Evolutionary conservation across 139 green algal genomes (phyloP), one percentile per base, ranked within the genome.

Genomic region (Micromonas commoda): DNA sequence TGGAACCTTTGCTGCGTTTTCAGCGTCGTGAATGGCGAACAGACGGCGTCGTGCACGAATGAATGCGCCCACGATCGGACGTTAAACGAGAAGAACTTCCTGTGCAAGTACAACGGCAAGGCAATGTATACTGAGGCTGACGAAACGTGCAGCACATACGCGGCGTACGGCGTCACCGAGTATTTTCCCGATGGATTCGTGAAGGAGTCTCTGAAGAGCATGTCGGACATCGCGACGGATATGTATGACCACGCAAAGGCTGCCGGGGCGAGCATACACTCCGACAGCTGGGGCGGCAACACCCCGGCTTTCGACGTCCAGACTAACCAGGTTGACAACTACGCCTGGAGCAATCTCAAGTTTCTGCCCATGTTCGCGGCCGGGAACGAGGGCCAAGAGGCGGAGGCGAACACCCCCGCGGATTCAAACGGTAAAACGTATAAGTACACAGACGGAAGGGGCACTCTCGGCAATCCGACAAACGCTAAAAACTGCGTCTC

Each of bases 271-370:
- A 26, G 29, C 34, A 74, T 74, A 4, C 33, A 74, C 35, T 60
- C 33, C 23, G 67, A 74, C 35, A 74, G 67, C 32, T 74, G 67
- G 67, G 67, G 67, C 4, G 24, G 24, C 33, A 28, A 53, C 3
- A 53, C 24, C 5, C 35, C 34, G 1, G 33, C 24, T n/a, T 74
- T 57, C 67, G 34, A 53, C 34, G 28, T n/a, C 24, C 33, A 74
- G 9, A 53, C 19, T 21, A 54, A n/a, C 24, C 33, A 86, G 24
- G 79, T 93, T 51, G 87, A 94, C 73, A 24, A 57, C 16, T 93
- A 88, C 77, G 69, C 82, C 0, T 89, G 75, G 33, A 45, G 37
- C 3, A 82, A 86, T 54, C 77, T 72, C 28, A 73, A 83, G 5
- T 89, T 89, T 65, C 75, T 89, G 32, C 65, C 83, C 13, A 68